A percentile compares a stretch with the other conserved stretches of the same genome.
phyloP scores from a whole-genome alignment of 2,329 filamentous ascomycete species.

The Talaromyces sp. region DNA sequence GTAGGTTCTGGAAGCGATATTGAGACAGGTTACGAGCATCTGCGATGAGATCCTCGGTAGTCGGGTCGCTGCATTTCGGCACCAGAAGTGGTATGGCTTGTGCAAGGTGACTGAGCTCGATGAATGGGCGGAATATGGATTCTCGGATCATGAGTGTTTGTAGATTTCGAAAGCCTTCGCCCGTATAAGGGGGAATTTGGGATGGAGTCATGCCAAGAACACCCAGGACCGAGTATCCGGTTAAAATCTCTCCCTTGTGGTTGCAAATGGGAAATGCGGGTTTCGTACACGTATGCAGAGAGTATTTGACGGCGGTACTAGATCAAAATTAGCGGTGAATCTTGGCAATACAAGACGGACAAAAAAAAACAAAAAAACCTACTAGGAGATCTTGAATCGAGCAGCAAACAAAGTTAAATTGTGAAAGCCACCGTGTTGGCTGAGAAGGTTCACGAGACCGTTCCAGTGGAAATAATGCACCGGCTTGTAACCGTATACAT shows the following conservation, averaged over 20 bases:
- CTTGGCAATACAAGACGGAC: not conserved
- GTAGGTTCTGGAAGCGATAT: constrained; percentile 11
- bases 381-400: not conserved
- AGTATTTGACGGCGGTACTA: constrained; percentile 11
- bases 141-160: constrained; percentile 3
- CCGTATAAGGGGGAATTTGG: not conserved
- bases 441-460: constrained; percentile 6
- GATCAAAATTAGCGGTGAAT: not conserved
- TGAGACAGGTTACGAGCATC: constrained; percentile 13
- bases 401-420: not conserved
- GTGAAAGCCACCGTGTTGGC: constrained; percentile 12
- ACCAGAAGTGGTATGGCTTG: constrained; percentile 3
- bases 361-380: not conserved
- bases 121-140: constrained; percentile 6
- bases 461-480: constrained; percentile 10
- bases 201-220: constrained; percentile 7
- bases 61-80: not conserved
- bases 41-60: not conserved
- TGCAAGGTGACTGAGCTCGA: constrained; percentile 10
- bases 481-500: constrained; percentile 11
- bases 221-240: constrained; percentile 4
- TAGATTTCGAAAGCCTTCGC: constrained; percentile 8
- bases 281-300: constrained; percentile 9
- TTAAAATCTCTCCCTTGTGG: constrained; percentile 1
- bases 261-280: constrained; percentile 10